Percentiles rank a stretch among this genome's conserved stretches.
Evolutionary conservation across 2,329 filamentous ascomycete species (phyloP).

Genomic region (Aureobasidium melanogenum): DNA sequence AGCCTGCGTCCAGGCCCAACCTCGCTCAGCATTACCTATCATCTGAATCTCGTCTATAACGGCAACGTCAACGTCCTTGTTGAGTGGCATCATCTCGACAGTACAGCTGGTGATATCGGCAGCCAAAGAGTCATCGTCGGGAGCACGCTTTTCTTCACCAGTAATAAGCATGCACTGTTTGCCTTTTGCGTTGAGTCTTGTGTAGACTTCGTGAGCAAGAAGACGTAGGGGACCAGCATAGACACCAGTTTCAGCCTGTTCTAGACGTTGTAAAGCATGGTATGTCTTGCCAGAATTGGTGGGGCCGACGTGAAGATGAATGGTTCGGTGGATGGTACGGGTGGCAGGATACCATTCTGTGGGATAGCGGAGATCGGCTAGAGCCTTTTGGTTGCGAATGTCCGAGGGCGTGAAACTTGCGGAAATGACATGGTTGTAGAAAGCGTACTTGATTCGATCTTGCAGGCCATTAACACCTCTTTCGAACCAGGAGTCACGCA

Average conservation of each 20-base stretch:
- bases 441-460: constrained; percentile 50
- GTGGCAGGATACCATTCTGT: constrained; percentile 88
- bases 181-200: constrained; percentile 71
- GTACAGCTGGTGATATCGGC: constrained; percentile 69
- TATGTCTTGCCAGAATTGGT: constrained; percentile 99
- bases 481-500: constrained; percentile 3
- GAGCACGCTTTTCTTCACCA: constrained; percentile 69
- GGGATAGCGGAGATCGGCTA: constrained; percentile 81
- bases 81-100: constrained; percentile 74
- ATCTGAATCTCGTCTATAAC: constrained; percentile 99
- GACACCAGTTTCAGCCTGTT: constrained; percentile 65
- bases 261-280: constrained; percentile 76
- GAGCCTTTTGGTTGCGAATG: constrained; percentile 49
- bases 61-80: constrained; percentile 66
- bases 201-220: constrained; percentile 89
- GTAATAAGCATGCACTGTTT: constrained; percentile 73
- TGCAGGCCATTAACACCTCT: constrained; percentile 21
- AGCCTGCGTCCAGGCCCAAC: constrained; percentile 92
- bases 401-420: constrained; percentile 48
- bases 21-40: constrained; percentile 71
- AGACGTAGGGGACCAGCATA: constrained; percentile 86
- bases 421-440: constrained; percentile 57
- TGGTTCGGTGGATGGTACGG: constrained; percentile 65
- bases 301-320: constrained; percentile 90
- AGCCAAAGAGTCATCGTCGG: constrained; percentile 42